phyloP scores from a whole-genome alignment of 2,329 filamentous ascomycete species.

The Chrysoporthe deuterocubensis region DNA sequence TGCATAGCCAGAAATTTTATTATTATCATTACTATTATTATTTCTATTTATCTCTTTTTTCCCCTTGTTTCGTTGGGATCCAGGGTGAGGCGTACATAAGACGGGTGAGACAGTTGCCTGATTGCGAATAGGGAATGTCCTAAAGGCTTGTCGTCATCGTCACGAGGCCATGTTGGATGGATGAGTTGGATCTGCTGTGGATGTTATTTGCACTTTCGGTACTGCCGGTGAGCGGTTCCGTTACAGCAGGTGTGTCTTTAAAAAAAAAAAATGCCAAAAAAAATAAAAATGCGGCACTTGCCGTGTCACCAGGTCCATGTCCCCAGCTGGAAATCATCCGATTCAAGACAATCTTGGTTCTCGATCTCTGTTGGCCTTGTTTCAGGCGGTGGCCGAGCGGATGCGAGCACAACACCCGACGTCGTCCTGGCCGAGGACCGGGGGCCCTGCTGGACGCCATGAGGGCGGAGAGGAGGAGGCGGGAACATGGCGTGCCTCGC shows the following conservation, averaged over 20 bases:
- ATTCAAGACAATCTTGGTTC: conserved; percentile 4
- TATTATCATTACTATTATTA: background rate
- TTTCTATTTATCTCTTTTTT: background rate
- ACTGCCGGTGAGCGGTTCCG: background rate
- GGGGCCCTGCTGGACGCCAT: too few relatives aligned
- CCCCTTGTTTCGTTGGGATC: background rate
- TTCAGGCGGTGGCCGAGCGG: conserved; percentile 2
- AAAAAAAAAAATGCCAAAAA: too few relatives aligned
- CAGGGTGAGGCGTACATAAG: background rate
- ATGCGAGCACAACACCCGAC: background rate
- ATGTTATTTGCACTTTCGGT: conserved; percentile 1
- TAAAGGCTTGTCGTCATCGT: background rate
- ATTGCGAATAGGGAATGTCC: background rate
- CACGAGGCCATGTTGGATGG: conserved; percentile 3
- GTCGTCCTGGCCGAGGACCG: too few relatives aligned
- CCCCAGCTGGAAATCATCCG: conserved; percentile 14
- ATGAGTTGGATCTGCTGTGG: background rate
- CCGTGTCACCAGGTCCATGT: conserved; percentile 12
- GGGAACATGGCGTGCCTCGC: background rate
- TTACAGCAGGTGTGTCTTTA: conserved; percentile 4
- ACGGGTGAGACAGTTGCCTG: conserved; percentile 7
- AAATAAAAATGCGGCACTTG: conserved; percentile 3
- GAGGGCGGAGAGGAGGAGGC: too few relatives aligned
- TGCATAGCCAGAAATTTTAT: conserved; percentile 19
- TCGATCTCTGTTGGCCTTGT: conserved; percentile 10